phyloP scores from a whole-genome alignment of 495 filamentous ascomycete species.

The Podospora australis region DNA sequence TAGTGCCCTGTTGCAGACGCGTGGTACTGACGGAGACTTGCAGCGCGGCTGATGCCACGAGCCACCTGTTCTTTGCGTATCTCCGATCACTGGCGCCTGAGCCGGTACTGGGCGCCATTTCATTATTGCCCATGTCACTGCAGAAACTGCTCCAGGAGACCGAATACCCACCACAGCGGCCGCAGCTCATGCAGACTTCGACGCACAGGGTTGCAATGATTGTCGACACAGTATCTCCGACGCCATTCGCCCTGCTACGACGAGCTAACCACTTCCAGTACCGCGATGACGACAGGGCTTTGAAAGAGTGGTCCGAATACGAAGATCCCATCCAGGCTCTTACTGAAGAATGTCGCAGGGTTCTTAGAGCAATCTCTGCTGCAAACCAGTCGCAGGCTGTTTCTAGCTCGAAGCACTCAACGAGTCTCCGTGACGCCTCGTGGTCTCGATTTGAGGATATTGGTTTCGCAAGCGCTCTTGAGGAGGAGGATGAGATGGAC shows the following conservation, averaged over 20 bases:
- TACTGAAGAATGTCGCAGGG: constrained; percentile 88
- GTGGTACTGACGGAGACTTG: constrained; percentile 17
- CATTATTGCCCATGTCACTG: constrained; percentile 78
- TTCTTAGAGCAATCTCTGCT: constrained; percentile 80
- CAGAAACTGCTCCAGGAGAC: constrained; percentile 86
- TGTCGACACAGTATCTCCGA: constrained; percentile 90
- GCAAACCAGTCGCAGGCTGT: constrained; percentile 71
- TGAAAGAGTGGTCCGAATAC: constrained; percentile 77
- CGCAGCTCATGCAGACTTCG: constrained; percentile 66
- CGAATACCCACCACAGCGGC: constrained; percentile 85
- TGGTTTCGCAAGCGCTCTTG: constrained; percentile 75
- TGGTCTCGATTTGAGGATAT: constrained; percentile 97
- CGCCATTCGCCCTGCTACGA: constrained; percentile 84
- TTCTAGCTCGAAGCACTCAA: constrained; percentile 59
- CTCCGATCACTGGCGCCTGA: constrained; percentile 84
- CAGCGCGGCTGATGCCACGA: constrained; percentile 90
- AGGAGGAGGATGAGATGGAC: constrained; percentile 62
- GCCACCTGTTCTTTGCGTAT: constrained; percentile 97
- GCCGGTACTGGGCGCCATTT: constrained; percentile 64
- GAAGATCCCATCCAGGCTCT: constrained; percentile 84
- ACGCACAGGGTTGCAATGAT: constrained; percentile 94
- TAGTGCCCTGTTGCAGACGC: neutral
- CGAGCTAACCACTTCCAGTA: constrained; percentile 94
- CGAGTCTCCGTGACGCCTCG: constrained; percentile 71
- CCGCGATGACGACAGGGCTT: constrained; percentile 73